Evolutionary conservation across 768 basidiomycete genomes (phyloP), one percentile per base, ranked within the genome.

Genomic region (Dacryopinax spathularia): DNA sequence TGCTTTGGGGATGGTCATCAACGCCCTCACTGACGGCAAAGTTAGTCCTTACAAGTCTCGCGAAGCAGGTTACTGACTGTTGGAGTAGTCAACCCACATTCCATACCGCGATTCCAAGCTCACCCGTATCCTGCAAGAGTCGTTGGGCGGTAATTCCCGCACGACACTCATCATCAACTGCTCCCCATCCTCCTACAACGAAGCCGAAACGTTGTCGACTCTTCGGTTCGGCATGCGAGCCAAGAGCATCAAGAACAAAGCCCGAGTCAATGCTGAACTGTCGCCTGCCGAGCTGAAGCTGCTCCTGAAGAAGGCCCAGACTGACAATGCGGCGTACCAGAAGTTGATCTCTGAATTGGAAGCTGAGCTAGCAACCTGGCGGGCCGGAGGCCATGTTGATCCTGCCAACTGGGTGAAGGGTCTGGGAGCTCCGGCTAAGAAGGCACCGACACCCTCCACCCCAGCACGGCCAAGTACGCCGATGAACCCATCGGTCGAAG

Each of bases 181-280:
- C 72, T 99, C 96, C 18, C 96, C 96, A 18, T 94, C 92, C 1
- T 86, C 90, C 0, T 99, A 93, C 78, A 99, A 99, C 71, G 96
- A 98, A 73, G 79, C 90, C 1, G 96, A 99, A 75, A 99, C 96
- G 0, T 79, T 99, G 34, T 89, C 88, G 1, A 99, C 96, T 2
- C 83, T 99, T n/a, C 88, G 96, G 27, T 99, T 99, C 74, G 96
- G 96, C 79, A 98, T 98, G 73, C 91, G 96, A 67, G 95, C 96
- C n/a, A 99, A 99, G 76, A 90, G 91, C n/a, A 99, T 99, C 84
- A 98, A 98, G 89, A 99, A 99, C 76, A 91, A 89, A 65, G 96
- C 96, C 65, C 89, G 96, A 48, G 91, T 99, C 77, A 99, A 99
- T 74, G 92, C 93, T 62, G 96, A 99, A 74, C 82, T 99, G 61